Conservation (phyloP, 2,329 filamentous ascomycete genomes). For the Aspergillus pseudoglaucus region DNA sequence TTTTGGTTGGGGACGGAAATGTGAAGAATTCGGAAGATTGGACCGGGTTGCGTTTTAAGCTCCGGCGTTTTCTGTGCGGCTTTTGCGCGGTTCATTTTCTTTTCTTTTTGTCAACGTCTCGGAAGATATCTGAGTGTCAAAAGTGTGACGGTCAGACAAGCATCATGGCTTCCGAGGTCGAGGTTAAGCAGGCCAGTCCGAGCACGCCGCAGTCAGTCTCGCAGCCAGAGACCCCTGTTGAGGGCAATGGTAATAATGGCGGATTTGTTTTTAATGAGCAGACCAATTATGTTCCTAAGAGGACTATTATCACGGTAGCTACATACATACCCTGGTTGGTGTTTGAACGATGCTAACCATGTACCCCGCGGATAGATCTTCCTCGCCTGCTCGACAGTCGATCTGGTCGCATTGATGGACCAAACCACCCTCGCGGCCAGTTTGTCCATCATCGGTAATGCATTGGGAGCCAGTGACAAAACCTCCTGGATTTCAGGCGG, state of each 20-base stretch:
- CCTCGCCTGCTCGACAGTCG: constrained; percentile 50
- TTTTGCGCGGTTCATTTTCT: too few species aligned
- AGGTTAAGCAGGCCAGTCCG: too few species aligned
- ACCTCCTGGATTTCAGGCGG: constrained; percentile 51
- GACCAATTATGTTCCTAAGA: constrained; percentile 49
- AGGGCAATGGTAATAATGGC: neutral
- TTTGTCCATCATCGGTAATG: constrained; percentile 49
- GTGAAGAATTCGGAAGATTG: too few species aligned
- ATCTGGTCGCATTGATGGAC: constrained; percentile 52
- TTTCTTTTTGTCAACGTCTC: neutral
- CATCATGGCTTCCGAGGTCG: too few species aligned
- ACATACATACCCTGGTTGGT: neutral
- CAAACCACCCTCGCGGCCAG: constrained; percentile 53
- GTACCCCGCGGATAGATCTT: constrained; percentile 43
- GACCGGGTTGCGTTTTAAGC: too few species aligned
- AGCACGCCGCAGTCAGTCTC: too few species aligned
- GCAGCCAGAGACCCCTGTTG: neutral
- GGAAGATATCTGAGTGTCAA: too few species aligned
- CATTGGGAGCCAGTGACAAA: constrained; percentile 45
- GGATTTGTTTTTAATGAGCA: constrained; percentile 46
- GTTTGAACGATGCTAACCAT: too few species aligned
- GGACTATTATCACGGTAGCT: constrained; percentile 47
- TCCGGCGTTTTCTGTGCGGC: too few species aligned
- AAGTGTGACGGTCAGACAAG: too few species aligned
- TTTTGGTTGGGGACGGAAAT: neutral